Conservation (phyloP, 1,139 yeast species). For the Pichia sp. region DNA sequence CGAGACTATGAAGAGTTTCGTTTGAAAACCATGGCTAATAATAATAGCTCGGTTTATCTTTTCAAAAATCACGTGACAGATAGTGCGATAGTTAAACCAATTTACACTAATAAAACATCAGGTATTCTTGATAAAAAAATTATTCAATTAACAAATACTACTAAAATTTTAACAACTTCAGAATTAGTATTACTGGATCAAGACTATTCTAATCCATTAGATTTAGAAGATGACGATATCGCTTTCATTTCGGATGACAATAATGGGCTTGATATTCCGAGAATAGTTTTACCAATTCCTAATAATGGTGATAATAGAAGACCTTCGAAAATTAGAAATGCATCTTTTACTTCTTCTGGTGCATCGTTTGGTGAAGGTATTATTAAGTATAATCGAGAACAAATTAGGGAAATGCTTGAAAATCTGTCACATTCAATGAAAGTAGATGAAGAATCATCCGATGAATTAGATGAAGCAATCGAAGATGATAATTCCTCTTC, state of each 20-base stretch:
- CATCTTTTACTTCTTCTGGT: slow-evolving; percentile 31
- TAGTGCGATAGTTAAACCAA: slow-evolving; percentile 17
- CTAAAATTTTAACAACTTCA: slow-evolving; percentile 2
- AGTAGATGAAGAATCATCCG: slow-evolving; percentile 16
- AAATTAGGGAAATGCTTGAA: slow-evolving; percentile 29
- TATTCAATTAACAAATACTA: slow-evolving; percentile 18
- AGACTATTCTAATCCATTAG: slow-evolving; percentile 20
- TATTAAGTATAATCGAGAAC: slow-evolving; percentile 28
- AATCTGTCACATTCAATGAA: slow-evolving; percentile 18
- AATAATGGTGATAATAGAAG: neutral
- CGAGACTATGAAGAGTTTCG: slow-evolving; percentile 23
- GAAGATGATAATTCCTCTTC: slow-evolving; percentile 8
- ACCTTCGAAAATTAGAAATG: slow-evolving; percentile 10
- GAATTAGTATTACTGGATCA: slow-evolving; percentile 10
- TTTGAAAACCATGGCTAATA: slow-evolving; percentile 19
- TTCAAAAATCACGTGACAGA: slow-evolving; percentile 17
- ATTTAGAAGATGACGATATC: slow-evolving; percentile 17
- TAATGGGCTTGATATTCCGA: slow-evolving; percentile 8
- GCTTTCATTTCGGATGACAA: slow-evolving; percentile 9
- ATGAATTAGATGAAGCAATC: slow-evolving; percentile 10
- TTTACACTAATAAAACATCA: slow-evolving; percentile 19
- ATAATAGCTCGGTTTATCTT: slow-evolving; percentile 17
- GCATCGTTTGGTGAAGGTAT: slow-evolving; percentile 32
- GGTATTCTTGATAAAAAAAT: slow-evolving; percentile 18
- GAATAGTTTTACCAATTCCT: slow-evolving; percentile 12